Evolutionary conservation across 2,329 filamentous ascomycete species (phyloP).

Genomic region (Myotisia sp.): DNA sequence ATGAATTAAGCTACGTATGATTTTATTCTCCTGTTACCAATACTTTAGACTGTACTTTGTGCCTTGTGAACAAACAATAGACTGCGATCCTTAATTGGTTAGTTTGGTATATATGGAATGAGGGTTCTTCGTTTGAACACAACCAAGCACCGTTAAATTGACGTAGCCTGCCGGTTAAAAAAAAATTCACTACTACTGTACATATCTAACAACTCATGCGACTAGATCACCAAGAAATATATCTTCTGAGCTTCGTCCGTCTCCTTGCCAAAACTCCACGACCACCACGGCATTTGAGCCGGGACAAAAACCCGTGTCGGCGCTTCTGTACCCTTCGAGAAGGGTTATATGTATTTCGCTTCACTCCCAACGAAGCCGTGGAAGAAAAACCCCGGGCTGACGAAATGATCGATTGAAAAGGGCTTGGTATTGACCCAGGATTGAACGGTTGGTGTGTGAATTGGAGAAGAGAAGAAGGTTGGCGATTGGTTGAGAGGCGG

Average conservation of each 20-base stretch:
- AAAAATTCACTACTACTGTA: too few species aligned
- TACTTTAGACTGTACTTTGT: too few species aligned
- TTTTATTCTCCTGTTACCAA: too few species aligned
- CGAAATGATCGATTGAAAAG: conserved; percentile 20
- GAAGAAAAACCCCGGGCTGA: conserved; percentile 30
- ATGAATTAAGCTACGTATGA: too few species aligned
- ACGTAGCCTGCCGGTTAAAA: too few species aligned
- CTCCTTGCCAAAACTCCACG: conserved; percentile 41
- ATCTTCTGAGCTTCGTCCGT: conserved; percentile 39
- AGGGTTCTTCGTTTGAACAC: too few species aligned
- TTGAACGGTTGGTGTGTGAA: conserved; percentile 20
- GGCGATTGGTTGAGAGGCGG: conserved; percentile 18
- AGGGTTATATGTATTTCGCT: conserved; percentile 44
- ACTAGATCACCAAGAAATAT: conserved; percentile 38
- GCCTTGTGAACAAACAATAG: too few species aligned
- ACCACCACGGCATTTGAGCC: conserved; percentile 40
- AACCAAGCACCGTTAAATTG: too few species aligned
- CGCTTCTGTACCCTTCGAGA: conserved; percentile 47
- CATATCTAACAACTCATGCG: conserved; percentile 3
- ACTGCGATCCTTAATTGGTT: too few species aligned
- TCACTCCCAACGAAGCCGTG: conserved; percentile 28
- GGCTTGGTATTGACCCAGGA: conserved; percentile 7
- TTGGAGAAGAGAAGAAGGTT: conserved; percentile 20
- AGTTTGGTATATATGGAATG: too few species aligned
- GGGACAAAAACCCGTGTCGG: conserved; percentile 44